Evolutionary conservation across 495 filamentous ascomycete genomes (phyloP).

Genomic region (Rhizodiscina lignyota): DNA sequence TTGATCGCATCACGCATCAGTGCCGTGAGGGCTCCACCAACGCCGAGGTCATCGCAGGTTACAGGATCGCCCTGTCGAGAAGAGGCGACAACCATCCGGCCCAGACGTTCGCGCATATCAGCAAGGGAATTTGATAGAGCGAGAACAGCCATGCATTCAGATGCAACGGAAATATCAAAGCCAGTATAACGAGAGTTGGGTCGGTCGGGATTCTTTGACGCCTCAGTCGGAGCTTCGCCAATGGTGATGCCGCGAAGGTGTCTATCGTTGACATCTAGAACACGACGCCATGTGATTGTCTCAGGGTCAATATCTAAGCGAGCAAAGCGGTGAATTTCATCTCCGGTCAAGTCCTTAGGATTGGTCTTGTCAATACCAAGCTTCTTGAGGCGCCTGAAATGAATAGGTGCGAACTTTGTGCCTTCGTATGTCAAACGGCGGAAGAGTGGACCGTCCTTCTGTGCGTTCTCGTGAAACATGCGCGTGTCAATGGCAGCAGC

Average conservation of each 20-base stretch:
- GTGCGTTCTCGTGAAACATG: slow-evolving; percentile 93
- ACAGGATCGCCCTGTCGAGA: slow-evolving; percentile 75
- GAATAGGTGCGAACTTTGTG: slow-evolving; percentile 74
- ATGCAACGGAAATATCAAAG: slow-evolving; percentile 95
- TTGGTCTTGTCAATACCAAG: slow-evolving; percentile 90
- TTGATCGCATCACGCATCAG: slow-evolving; percentile 98
- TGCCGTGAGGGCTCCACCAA: slow-evolving; percentile 79
- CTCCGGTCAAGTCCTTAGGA: slow-evolving; percentile 73
- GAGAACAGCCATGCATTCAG: slow-evolving; percentile 96
- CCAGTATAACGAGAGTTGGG: slow-evolving; percentile 69
- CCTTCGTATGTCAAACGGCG: slow-evolving; percentile 77
- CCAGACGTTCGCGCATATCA: slow-evolving; percentile 88
- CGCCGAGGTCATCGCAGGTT: slow-evolving; percentile 89
- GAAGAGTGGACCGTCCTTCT: slow-evolving; percentile 82
- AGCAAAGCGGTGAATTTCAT: slow-evolving; percentile 77
- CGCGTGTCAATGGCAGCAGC: slow-evolving; percentile 94
- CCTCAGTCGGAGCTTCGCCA: slow-evolving; percentile 74
- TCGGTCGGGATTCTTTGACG: too few species aligned
- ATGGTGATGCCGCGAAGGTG: slow-evolving; percentile 79
- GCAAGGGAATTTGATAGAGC: slow-evolving; percentile 74
- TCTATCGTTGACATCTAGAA: slow-evolving; percentile 92
- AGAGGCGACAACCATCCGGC: slow-evolving; percentile 90
- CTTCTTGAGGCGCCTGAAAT: slow-evolving; percentile 86
- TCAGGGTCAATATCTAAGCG: slow-evolving; percentile 90
- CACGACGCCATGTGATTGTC: slow-evolving; percentile 92